Conservation (phyloP, 768 basidiomycete species). For the Mycena filopes region DNA sequence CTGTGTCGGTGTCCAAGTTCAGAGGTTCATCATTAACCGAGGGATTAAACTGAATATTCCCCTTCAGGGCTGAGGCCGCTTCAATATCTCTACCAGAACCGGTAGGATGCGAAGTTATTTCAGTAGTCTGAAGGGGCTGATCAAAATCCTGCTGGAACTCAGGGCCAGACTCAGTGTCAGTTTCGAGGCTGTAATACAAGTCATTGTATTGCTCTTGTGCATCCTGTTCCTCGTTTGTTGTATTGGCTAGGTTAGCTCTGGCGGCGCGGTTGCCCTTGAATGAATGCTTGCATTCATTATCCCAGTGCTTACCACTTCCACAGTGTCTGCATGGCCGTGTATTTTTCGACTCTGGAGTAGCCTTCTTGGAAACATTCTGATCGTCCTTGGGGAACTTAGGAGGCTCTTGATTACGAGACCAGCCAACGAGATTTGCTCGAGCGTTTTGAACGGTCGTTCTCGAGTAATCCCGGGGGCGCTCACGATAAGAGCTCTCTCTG, state of each 20-base stretch:
- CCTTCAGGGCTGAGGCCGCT: conserved; percentile 14
- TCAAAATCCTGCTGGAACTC: conserved; percentile 32
- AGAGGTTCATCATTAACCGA: neutral
- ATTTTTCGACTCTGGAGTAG: conserved; percentile 29
- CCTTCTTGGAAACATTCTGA: neutral
- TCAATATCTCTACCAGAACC: neutral
- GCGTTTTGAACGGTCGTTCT: neutral
- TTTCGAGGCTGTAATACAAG: conserved; percentile 30
- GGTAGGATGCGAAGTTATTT: neutral
- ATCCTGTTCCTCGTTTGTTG: conserved; percentile 18
- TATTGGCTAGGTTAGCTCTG: conserved; percentile 31
- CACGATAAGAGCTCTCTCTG: neutral
- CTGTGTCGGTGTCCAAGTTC: neutral
- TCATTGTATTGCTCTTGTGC: conserved; percentile 43
- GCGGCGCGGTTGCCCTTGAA: conserved; percentile 20
- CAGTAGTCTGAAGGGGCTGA: conserved; percentile 26
- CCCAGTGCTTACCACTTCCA: conserved; percentile 37
- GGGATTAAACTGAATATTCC: neutral
- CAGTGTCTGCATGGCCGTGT: conserved; percentile 41
- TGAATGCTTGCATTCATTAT: conserved; percentile 17
- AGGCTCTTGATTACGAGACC: neutral
- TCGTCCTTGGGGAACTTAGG: conserved; percentile 18
- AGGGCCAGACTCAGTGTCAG: neutral
- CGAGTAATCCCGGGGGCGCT: neutral
- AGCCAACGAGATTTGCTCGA: conserved; percentile 6